Conservation (phyloP, 768 basidiomycete species). For the Psilocybe cubensis region DNA sequence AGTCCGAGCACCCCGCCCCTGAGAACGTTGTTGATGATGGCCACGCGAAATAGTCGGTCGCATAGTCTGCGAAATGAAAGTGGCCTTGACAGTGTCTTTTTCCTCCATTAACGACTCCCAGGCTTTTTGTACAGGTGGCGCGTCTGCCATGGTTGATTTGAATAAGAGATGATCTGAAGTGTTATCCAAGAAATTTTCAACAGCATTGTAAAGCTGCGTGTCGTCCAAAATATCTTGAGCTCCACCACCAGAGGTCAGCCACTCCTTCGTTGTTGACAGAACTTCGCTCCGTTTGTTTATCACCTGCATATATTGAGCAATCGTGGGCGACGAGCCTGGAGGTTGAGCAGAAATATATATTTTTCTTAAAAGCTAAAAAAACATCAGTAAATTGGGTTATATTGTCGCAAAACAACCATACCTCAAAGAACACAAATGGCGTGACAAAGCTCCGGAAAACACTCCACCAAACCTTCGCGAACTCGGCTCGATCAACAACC, state of each 20-base stretch:
- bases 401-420: constrained; percentile 32
- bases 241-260: constrained; percentile 75
- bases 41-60: constrained; percentile 51
- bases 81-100: constrained; percentile 40
- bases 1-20: constrained; percentile 28
- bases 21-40: constrained; percentile 24
- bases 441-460: constrained; percentile 83
- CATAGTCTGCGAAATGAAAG: constrained; percentile 60
- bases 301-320: constrained; percentile 51
- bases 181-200: constrained; percentile 63
- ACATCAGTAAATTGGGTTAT: constrained; percentile 2
- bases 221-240: constrained; percentile 83
- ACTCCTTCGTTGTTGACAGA: constrained; percentile 66
- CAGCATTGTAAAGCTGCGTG: constrained; percentile 56
- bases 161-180: constrained; percentile 55
- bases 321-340: constrained; percentile 41
- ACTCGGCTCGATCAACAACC: constrained; percentile 73
- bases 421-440: constrained; percentile 85
- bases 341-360: constrained; percentile 62
- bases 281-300: constrained; percentile 63
- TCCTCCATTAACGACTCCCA: constrained; percentile 49
- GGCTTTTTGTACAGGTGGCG: constrained; percentile 48
- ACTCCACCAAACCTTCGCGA: constrained; percentile 81
- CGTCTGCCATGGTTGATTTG: constrained; percentile 42
- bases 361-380: constrained; percentile 70